Base-by-base conservation (phyloP, 345 rosid species). In the Conringia planisiliqua region DNA sequence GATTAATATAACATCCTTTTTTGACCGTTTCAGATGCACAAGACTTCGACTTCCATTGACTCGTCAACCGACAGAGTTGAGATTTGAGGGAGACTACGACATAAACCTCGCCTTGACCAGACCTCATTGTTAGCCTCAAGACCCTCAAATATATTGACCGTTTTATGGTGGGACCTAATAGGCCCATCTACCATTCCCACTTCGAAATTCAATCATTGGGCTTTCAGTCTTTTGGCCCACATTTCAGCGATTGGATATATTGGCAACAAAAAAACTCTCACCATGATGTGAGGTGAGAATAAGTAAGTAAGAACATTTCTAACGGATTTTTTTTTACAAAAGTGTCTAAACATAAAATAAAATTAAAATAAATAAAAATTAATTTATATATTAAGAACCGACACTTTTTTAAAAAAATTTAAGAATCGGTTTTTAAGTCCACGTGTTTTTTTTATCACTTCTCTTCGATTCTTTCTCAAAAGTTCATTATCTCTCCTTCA, bases 11-110 rank as follows among this genome's bases (percentile, higher is more conserved):
- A 48, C 69, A 75, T 39, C 62, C 65, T 3, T 68, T 52, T 30
- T 69, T 76, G 74, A 62, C 70, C 74, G 57, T 52, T 76, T 76
- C 70, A 16, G 22, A 24, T 35, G 20, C 32, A 54, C 1, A 35
- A 50, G 52, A 59, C 67, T 59, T 59, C 61, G 52, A 59, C 67
- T 59, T 59, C 61, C 42, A 18, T 66, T 32, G 62, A 67, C 69
- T 68, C 74, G 27, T 75, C 58, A 40, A 59, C 79, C 62, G 36
- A 68, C 43, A 42, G 7, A 35, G 33, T 57, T 54, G 62, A n/a
- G 62, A 16, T 24, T 32, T 38, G 24, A 22, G 24, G 24, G 54
- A 58, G 61, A 59, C 22, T 60, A 11, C 16, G 26, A 22, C 55
- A 22, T 22, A 35, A 24, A 51, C 47, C 24, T 51, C 4, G 47